Percentiles rank a stretch among this genome's conserved stretches.
These are phyloP conservation scores for Solanum arcanum DNA, from an alignment of 257 asterid species.

Conservation along the genomic window DNA sequence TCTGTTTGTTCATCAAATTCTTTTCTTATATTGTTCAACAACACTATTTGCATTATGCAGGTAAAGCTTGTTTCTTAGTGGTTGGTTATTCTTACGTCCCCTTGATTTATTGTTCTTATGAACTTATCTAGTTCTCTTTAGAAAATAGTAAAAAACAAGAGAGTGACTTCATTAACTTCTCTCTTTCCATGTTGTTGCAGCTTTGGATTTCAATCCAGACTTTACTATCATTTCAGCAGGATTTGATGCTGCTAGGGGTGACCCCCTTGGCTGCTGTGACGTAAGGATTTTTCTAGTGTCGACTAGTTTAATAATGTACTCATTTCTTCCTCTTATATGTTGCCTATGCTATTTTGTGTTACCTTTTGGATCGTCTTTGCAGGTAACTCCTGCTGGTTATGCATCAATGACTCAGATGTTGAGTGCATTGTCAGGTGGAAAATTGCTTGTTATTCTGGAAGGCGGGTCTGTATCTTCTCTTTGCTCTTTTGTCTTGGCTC, in stretches of 20 bases:
- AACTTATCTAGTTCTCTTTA: neutral
- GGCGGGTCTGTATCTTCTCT: conserved; percentile 67
- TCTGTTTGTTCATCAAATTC: neutral
- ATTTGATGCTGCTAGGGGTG: conserved; percentile 99
- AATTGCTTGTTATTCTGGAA: conserved; percentile 90
- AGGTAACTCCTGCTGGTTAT: conserved; percentile 91
- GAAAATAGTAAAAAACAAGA: neutral
- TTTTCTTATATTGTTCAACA: neutral
- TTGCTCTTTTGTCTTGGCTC: neutral
- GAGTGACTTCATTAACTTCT: neutral
- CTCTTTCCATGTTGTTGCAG: conserved; percentile 35
- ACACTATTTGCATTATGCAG: neutral
- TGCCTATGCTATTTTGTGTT: neutral
- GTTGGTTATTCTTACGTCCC: neutral
- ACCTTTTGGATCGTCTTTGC: neutral
- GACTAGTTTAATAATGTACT: neutral
- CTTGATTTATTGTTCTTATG: neutral
- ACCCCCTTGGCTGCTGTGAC: conserved; percentile 98
- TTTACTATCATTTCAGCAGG: conserved; percentile 96
- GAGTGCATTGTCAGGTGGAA: conserved; percentile 65
- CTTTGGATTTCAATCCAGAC: conserved; percentile 79
- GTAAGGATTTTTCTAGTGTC: conserved; percentile 25
- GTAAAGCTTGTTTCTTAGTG: neutral
- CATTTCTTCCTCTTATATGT: neutral
- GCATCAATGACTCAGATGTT: conserved; percentile 89